Percentiles rank a stretch among this genome's conserved stretches.
Conservation (phyloP, 2,329 filamentous ascomycete genomes). For the Bipolaris gigantea region DNA sequence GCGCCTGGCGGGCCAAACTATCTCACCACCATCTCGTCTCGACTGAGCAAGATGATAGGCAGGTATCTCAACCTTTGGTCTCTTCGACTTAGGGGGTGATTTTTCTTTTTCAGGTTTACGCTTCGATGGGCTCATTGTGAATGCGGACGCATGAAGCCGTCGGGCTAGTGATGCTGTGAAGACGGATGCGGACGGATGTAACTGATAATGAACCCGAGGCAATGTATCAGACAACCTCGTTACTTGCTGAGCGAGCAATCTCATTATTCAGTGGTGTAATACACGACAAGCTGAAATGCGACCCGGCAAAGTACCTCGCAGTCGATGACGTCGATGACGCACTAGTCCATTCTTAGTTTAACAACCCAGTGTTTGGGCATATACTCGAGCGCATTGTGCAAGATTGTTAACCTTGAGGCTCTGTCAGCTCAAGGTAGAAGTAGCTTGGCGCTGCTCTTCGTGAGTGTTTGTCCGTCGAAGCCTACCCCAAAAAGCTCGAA, state of each 20-base stretch:
- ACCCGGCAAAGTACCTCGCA: not conserved
- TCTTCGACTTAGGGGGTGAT: conserved; percentile 27
- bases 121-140: conserved; percentile 33
- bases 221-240: not conserved
- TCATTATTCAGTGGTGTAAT: not conserved
- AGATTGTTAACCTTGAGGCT: not conserved
- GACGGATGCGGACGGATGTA: not conserved
- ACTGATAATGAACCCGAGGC: not conserved
- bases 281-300: not conserved
- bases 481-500: conserved; percentile 4
- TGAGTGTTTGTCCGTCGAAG: conserved; percentile 1
- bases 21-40: conserved; percentile 46
- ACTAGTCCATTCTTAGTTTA: conserved; percentile 3
- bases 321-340: conserved; percentile 10
- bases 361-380: not conserved
- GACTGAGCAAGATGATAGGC: conserved; percentile 38
- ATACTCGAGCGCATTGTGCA: not conserved
- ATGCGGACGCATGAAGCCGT: conserved; percentile 14
- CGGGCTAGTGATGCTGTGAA: not conserved
- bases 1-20: conserved; percentile 64
- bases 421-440: not conserved
- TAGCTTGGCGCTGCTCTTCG: not conserved
- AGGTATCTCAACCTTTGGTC: conserved; percentile 29
- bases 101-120: conserved; percentile 31
- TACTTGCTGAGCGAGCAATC: not conserved